Evolutionary conservation across 805 yeast genomes (phyloP).

Genomic region (Blastobotrys chiropterorum): DNA sequence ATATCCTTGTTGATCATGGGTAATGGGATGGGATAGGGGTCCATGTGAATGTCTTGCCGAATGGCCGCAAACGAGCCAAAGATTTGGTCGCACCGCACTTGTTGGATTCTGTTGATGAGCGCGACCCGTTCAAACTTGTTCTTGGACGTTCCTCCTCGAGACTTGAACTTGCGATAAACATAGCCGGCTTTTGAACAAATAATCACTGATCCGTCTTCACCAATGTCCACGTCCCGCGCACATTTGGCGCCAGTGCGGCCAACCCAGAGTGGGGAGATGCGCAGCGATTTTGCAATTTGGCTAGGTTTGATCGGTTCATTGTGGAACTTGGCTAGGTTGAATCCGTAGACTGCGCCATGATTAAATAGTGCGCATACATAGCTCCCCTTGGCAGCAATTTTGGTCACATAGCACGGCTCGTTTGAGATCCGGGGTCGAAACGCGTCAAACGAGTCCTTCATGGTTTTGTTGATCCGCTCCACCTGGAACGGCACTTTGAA

Average conservation of each 20-base stretch:
- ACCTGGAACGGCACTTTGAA: conserved; percentile 37
- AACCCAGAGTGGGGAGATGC: conserved; percentile 23
- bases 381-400: conserved; percentile 20
- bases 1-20: conserved; percentile 49
- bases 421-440: conserved; percentile 11
- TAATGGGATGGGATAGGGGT: conserved; percentile 48
- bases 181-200: conserved; percentile 66
- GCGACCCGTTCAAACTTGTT: conserved; percentile 52
- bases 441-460: conserved; percentile 15
- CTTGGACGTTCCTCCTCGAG: conserved; percentile 30
- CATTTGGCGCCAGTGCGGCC: conserved; percentile 39
- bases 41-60: conserved; percentile 52
- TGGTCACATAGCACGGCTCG: conserved; percentile 13
- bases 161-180: conserved; percentile 38
- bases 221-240: conserved; percentile 60
- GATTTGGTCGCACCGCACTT: conserved; percentile 58
- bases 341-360: conserved; percentile 20
- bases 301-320: conserved; percentile 13
- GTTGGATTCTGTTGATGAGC: conserved; percentile 48
- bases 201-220: conserved; percentile 62
- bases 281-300: conserved; percentile 13
- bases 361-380: conserved; percentile 21
- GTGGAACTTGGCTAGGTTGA: conserved; percentile 20
- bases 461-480: conserved; percentile 23
- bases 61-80: conserved; percentile 64